Base-by-base conservation (phyloP, 805 yeast species). In the Saccharomycopsis fodiens region DNA sequence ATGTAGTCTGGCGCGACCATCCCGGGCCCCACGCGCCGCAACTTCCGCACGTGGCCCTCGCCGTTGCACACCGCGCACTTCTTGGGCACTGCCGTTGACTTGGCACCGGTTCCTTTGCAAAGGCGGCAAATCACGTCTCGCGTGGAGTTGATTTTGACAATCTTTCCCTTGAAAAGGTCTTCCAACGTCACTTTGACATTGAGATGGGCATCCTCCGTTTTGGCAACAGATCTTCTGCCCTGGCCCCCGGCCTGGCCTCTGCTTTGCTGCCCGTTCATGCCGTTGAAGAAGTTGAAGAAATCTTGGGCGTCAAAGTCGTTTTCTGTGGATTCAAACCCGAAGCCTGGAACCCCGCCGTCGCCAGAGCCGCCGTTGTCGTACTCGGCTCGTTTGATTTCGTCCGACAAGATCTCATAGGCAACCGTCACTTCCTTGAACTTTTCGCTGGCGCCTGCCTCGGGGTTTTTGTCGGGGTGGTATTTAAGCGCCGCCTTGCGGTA, bases 381-480 rank as follows among this genome's bases (percentile, higher is more conserved):
- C 38, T 75, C 70, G 32, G 63, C 63, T 48, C 88, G 64, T 54
- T 68, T 73, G 8, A 63, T 70, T 29, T 79, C 94, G 59, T 89
- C 95, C 23, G 78, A 76, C 48, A 91, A 65, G 2, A 83, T 67
- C 58, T 87, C 95, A 60, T 91, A 91, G 0, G 97, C 97, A 50
- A 82, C 83, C 16, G 82, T 74, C 47, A 91, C 76, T 55, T 82
- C 89, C 61, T 91, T 91, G 64, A 91, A 91, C 58, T 72, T 75
- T 62, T 87, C 97, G 2, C 95, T 84, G 16, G 68, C 75, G 13
- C 70, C 81, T 48, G 93, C 69, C 41, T 65, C 62, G 0, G 76
- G 60, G 1, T 78, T 88, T 59, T 93, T 91, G 62, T 91, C 97
- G 0, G 97, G 97, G 63, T 91, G 97, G 56, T 80, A 76, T 49